These are phyloP conservation scores for Raffaelea deltoideospora DNA, from an alignment of 2,329 filamentous ascomycete species.

Conservation along the genomic window DNA sequence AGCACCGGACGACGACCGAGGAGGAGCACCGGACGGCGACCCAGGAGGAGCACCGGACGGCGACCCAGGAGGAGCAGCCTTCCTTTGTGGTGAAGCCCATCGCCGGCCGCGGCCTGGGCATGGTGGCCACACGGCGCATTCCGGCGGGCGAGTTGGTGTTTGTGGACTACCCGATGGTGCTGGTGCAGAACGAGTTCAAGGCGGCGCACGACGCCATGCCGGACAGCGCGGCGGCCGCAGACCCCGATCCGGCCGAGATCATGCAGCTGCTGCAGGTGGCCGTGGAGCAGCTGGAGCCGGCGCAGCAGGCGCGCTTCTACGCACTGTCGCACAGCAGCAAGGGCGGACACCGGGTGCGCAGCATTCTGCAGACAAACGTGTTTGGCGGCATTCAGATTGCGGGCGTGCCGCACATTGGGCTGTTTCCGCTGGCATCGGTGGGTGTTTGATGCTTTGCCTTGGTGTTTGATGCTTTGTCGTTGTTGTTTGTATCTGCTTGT, in stretches of 20 bases:
- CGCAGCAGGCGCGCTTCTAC: conserved; percentile 6
- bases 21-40: background rate
- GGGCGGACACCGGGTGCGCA: conserved; percentile 7
- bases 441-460: too few species aligned
- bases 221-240: background rate
- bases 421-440: conserved; percentile 11
- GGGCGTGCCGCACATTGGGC: conserved; percentile 11
- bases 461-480: too few species aligned
- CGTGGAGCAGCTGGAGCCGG: conserved; percentile 7
- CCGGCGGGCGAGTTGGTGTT: conserved; percentile 8
- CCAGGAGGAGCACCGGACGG: background rate
- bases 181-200: conserved; percentile 9
- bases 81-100: conserved; percentile 14
- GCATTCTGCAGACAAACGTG: conserved; percentile 13
- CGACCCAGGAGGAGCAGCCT: too few species aligned
- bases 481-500: too few species aligned
- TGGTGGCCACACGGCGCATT: conserved; percentile 8
- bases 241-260: conserved; percentile 2
- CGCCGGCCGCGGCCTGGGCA: conserved; percentile 10
- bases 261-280: conserved; percentile 8
- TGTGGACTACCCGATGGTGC: conserved; percentile 10
- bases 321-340: conserved; percentile 8
- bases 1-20: background rate
- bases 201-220: conserved; percentile 3
- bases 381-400: conserved; percentile 13